These are phyloP conservation scores for Apiotrichum siamense DNA, from an alignment of 1,284 basidiomycete genomes.

Conservation along the genomic window DNA sequence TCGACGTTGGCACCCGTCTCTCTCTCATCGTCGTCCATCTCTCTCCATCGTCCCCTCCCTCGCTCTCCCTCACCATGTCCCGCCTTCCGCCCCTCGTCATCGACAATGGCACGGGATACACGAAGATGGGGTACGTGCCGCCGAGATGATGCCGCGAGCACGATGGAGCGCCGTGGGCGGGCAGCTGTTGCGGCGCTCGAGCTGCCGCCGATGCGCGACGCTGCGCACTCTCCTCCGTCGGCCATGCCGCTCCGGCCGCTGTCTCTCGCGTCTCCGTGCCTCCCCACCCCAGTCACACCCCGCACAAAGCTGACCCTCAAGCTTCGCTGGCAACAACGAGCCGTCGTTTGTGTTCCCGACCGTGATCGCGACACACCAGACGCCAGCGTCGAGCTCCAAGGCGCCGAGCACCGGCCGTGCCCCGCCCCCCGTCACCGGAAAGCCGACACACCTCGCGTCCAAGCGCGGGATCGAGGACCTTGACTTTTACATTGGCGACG, in stretches of 20 bases:
- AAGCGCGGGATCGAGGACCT: constrained; percentile 98
- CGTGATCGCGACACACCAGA: constrained; percentile 76
- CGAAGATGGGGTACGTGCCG: constrained; percentile 81
- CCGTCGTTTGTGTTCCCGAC: constrained; percentile 97
- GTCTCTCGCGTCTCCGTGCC: too few species aligned
- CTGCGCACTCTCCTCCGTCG: too few species aligned
- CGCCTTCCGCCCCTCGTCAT: constrained; percentile 83
- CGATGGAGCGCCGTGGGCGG: not conserved
- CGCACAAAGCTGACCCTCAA: constrained; percentile 40
- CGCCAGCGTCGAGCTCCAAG: constrained; percentile 52
- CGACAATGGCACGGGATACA: constrained; percentile 96
- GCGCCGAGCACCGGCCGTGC: constrained; percentile 31
- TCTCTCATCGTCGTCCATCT: not conserved
- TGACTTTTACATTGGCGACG: constrained; percentile 99
- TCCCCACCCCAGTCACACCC: too few species aligned
- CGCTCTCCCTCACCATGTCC: constrained; percentile 55
- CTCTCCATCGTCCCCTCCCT: not conserved
- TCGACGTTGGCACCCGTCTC: not conserved
- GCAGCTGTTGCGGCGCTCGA: too few species aligned
- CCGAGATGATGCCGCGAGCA: not conserved
- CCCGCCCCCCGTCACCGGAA: constrained; percentile 54
- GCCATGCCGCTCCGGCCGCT: too few species aligned
- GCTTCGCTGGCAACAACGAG: constrained; percentile 97
- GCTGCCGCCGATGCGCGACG: too few species aligned
- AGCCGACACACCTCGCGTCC: constrained; percentile 86